Conservation (phyloP, 2,329 filamentous ascomycete genomes). For the Penicillium palitans region DNA sequence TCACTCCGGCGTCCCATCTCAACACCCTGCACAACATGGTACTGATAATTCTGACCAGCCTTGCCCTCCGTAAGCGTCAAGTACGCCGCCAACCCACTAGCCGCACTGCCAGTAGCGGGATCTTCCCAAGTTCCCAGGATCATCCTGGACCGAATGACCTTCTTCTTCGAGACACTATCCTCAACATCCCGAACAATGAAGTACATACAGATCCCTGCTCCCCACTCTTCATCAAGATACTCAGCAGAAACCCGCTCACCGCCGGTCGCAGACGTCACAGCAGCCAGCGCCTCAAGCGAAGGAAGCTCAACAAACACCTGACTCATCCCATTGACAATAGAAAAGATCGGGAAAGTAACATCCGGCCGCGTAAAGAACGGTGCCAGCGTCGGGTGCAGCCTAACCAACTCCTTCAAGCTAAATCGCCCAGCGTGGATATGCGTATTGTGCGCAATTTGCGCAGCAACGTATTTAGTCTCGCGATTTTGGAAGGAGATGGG, state of each 20-base stretch:
- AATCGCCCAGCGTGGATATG: slow-evolving; percentile 36
- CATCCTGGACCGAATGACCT: slow-evolving; percentile 36
- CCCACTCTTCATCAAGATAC: slow-evolving; percentile 39
- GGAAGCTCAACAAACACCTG: slow-evolving; percentile 67
- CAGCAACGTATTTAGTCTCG: slow-evolving; percentile 25
- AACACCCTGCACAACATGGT: slow-evolving; percentile 63
- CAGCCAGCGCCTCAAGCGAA: slow-evolving; percentile 58
- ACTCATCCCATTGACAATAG: slow-evolving; percentile 44
- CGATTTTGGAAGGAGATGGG: slow-evolving; percentile 37
- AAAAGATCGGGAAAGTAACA: slow-evolving; percentile 34
- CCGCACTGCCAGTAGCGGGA: slow-evolving; percentile 56
- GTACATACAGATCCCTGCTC: slow-evolving; percentile 32
- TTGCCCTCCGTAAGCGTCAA: slow-evolving; percentile 50
- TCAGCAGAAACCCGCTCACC: slow-evolving; percentile 26
- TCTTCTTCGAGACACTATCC: slow-evolving; percentile 57
- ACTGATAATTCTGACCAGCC: slow-evolving; percentile 36
- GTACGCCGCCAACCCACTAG: slow-evolving; percentile 58
- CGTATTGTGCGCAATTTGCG: slow-evolving; percentile 40
- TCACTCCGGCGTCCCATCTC: slow-evolving; percentile 61
- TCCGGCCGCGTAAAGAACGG: slow-evolving; percentile 19
- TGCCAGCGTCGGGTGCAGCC: slow-evolving; percentile 30
- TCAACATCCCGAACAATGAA: slow-evolving; percentile 46
- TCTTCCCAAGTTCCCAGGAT: slow-evolving; percentile 33
- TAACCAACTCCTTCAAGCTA: slow-evolving; percentile 25
- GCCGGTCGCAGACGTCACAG: slow-evolving; percentile 26